A percentile compares a stretch with the other conserved stretches of the same genome.
Evolutionary conservation across 768 basidiomycete species (phyloP).

Genomic region (Strobilomyces dryophilus): DNA sequence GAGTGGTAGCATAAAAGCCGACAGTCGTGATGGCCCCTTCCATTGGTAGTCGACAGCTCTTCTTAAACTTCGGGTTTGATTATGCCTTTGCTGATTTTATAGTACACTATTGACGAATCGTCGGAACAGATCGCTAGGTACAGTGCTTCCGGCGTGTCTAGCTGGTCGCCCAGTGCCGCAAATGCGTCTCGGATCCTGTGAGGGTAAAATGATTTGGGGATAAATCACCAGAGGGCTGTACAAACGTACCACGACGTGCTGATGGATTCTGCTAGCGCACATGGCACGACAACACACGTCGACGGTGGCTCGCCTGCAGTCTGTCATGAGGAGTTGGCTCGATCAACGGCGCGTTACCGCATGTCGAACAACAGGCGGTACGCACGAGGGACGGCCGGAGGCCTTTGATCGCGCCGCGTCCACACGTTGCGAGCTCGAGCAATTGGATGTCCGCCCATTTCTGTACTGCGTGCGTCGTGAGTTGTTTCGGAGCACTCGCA

Average conservation of each 20-base stretch:
- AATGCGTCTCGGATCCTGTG: constrained; percentile 59
- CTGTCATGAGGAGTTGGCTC: constrained; percentile 24
- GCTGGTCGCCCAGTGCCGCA: constrained; percentile 33
- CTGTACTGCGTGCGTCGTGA: constrained; percentile 47
- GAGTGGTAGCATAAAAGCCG: too few species aligned
- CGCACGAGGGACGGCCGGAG: constrained; percentile 49
- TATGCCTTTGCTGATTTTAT: constrained; percentile 74
- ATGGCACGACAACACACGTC: constrained; percentile 51
- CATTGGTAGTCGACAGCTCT: too few species aligned
- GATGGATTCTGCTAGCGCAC: constrained; percentile 60
- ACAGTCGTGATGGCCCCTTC: too few species aligned
- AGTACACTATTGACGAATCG: constrained; percentile 82
- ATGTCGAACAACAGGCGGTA: not conserved
- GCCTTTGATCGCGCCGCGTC: constrained; percentile 57
- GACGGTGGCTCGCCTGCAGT: constrained; percentile 35
- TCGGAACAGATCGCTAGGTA: constrained; percentile 70
- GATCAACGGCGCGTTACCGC: not conserved
- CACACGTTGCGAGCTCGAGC: constrained; percentile 52
- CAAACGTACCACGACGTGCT: constrained; percentile 54
- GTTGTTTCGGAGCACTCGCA: not conserved
- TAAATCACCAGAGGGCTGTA: too few species aligned
- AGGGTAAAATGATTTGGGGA: not conserved
- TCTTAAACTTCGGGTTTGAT: constrained; percentile 62
- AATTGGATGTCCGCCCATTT: constrained; percentile 65
- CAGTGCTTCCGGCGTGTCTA: constrained; percentile 39